Percentiles rank a stretch among this genome's conserved stretches.
These are phyloP conservation scores for Nemania abortiva DNA, from an alignment of 2,329 filamentous ascomycete genomes.

Conservation along the genomic window DNA sequence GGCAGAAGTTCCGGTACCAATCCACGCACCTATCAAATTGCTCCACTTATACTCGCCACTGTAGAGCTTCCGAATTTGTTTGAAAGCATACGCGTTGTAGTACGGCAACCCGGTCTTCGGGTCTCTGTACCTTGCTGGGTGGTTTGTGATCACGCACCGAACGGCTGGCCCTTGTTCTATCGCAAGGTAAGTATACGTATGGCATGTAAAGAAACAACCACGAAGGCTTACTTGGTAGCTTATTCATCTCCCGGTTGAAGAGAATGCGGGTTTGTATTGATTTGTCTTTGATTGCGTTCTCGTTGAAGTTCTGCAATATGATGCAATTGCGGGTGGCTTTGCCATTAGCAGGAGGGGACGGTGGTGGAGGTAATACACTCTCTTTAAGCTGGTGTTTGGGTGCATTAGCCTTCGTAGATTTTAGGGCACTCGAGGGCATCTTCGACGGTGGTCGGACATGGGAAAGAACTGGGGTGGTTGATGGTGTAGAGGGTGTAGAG, in stretches of 20 bases:
- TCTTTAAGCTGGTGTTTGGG: slow-evolving; percentile 47
- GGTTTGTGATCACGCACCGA: slow-evolving; percentile 85
- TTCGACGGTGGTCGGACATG: slow-evolving; percentile 39
- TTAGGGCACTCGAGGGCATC: slow-evolving; percentile 40
- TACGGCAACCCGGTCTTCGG: slow-evolving; percentile 86
- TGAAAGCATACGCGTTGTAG: slow-evolving; percentile 82
- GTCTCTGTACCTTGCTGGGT: slow-evolving; percentile 85
- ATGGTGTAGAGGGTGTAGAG: slow-evolving; percentile 32
- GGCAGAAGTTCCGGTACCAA: slow-evolving; percentile 73
- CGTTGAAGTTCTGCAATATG: slow-evolving; percentile 71
- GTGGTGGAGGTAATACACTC: slow-evolving; percentile 48
- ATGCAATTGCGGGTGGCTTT: slow-evolving; percentile 70
- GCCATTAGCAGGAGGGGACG: slow-evolving; percentile 55
- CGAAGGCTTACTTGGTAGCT: slow-evolving; percentile 63
- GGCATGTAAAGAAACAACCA: neutral
- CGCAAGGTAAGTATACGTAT: slow-evolving; percentile 37
- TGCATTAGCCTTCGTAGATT: slow-evolving; percentile 42
- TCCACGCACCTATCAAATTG: slow-evolving; percentile 82
- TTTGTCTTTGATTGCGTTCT: slow-evolving; percentile 67
- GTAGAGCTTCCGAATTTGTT: slow-evolving; percentile 80
- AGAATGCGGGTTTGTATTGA: slow-evolving; percentile 69
- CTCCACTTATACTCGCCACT: slow-evolving; percentile 87
- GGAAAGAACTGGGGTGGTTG: slow-evolving; percentile 13
- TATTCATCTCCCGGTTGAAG: slow-evolving; percentile 70
- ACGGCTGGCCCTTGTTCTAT: slow-evolving; percentile 64